A percentile compares a stretch with the other conserved stretches of the same genome.
Evolutionary conservation across 2,329 filamentous ascomycete species (phyloP).

Genomic region (Ophiobolus disseminans): DNA sequence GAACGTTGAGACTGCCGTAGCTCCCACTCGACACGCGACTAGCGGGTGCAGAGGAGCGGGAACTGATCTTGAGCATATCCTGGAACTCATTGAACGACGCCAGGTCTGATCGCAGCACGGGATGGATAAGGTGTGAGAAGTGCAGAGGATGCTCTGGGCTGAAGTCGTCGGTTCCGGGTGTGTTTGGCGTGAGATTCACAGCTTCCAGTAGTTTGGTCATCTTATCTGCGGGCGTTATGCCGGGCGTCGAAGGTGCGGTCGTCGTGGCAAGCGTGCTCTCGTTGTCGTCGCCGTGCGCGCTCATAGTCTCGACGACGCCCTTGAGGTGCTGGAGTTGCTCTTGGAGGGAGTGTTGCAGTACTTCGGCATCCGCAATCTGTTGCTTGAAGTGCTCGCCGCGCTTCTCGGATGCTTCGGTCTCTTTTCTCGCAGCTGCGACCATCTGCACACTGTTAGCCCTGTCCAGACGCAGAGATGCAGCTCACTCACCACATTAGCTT

Average conservation of each 20-base stretch:
- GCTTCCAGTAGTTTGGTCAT: constrained; percentile 67
- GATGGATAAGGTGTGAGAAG: constrained; percentile 82
- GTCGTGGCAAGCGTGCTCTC: constrained; percentile 69
- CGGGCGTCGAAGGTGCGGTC: constrained; percentile 80
- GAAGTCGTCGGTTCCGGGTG: constrained; percentile 59
- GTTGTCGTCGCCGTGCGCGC: constrained; percentile 73
- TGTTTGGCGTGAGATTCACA: constrained; percentile 60
- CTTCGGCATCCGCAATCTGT: constrained; percentile 86
- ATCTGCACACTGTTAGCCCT: constrained; percentile 61
- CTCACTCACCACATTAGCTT: constrained; percentile 79
- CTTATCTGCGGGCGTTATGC: constrained; percentile 65
- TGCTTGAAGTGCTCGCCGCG: constrained; percentile 87
- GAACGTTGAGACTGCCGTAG: constrained; percentile 68
- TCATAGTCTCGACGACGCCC: constrained; percentile 87
- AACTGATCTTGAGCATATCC: constrained; percentile 73
- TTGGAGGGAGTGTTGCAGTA: constrained; percentile 84
- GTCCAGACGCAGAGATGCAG: not conserved
- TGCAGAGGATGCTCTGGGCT: constrained; percentile 70
- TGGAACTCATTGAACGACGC: constrained; percentile 85
- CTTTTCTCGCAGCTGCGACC: constrained; percentile 87
- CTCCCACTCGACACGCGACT: constrained; percentile 77
- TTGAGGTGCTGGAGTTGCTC: constrained; percentile 94
- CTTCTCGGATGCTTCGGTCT: constrained; percentile 80
- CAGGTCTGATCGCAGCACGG: constrained; percentile 83
- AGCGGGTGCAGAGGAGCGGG: constrained; percentile 60